Conservation (phyloP, 1,139 yeast species). For the Kurtzmaniella quercitrusa region DNA sequence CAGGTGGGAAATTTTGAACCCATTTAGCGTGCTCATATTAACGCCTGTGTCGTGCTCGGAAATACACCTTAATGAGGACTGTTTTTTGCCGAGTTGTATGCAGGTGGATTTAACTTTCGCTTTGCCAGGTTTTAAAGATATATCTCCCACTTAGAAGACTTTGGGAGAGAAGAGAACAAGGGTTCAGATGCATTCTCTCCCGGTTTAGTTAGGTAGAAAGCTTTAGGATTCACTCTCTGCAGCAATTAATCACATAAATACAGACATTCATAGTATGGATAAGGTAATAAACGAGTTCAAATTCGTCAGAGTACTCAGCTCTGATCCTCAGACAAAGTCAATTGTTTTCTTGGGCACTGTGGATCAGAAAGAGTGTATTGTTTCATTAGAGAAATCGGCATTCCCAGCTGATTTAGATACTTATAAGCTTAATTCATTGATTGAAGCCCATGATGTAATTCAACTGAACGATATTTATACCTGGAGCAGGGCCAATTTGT, state of each 20-base stretch:
- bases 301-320: conserved; percentile 38
- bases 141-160: not conserved
- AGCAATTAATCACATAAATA: not conserved
- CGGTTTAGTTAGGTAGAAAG: too few species aligned
- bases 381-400: conserved; percentile 69
- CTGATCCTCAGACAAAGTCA: conserved; percentile 64
- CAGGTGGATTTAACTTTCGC: too few species aligned
- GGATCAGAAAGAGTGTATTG: conserved; percentile 56
- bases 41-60: conserved; percentile 30
- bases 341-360: conserved; percentile 66
- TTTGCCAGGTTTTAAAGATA: too few species aligned
- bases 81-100: conserved; percentile 31
- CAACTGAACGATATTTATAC: conserved; percentile 77
- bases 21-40: conserved; percentile 19
- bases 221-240: too few species aligned
- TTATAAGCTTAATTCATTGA: conserved; percentile 15
- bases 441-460: conserved; percentile 39
- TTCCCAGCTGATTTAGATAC: conserved; percentile 31
- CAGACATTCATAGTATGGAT: conserved; percentile 2
- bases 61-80: conserved; percentile 28
- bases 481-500: conserved; percentile 64
- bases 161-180: too few species aligned
- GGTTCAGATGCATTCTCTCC: too few species aligned
- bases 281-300: conserved; percentile 33
- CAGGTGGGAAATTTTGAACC: not conserved